Percentiles rank a stretch among this genome's conserved stretches.
These are phyloP conservation scores for Xylaria nigripes DNA, from an alignment of 495 filamentous ascomycete species.

Conservation along the genomic window DNA sequence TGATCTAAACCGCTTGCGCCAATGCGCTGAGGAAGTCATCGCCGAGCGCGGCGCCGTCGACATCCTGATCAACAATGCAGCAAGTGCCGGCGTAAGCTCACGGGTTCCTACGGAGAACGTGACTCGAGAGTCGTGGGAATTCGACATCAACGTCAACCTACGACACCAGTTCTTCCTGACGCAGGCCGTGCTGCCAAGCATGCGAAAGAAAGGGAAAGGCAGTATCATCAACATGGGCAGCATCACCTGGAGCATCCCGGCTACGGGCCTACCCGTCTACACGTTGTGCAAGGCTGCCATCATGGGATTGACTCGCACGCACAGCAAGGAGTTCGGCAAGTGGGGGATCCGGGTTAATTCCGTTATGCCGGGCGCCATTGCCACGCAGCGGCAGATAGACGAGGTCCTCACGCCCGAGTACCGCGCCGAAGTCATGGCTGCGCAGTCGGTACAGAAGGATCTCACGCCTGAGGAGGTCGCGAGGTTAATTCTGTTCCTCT, in stretches of 20 bases:
- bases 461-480: slow-evolving; percentile 32
- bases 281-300: slow-evolving; percentile 49
- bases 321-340: slow-evolving; percentile 47
- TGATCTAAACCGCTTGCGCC: slow-evolving; percentile 21
- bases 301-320: slow-evolving; percentile 47
- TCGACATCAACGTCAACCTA: slow-evolving; percentile 24
- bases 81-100: slow-evolving; percentile 13
- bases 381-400: slow-evolving; percentile 34
- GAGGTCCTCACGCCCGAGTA: slow-evolving; percentile 39
- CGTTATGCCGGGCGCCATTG: slow-evolving; percentile 39
- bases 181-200: slow-evolving; percentile 38
- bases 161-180: slow-evolving; percentile 36
- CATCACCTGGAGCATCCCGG: slow-evolving; percentile 44
- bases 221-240: slow-evolving; percentile 52
- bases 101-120: slow-evolving; percentile 22
- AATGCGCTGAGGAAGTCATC: slow-evolving; percentile 26
- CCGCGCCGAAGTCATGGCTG: slow-evolving; percentile 28
- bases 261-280: slow-evolving; percentile 40
- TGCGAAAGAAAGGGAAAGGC: slow-evolving; percentile 14
- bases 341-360: slow-evolving; percentile 50
- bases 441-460: slow-evolving; percentile 36
- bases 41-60: slow-evolving; percentile 25
- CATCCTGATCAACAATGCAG: slow-evolving; percentile 36
- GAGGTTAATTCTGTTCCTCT: slow-evolving; percentile 25
- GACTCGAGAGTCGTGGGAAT: slow-evolving; percentile 23